These are phyloP conservation scores for Bondarzewia mesenterica DNA, from an alignment of 1,284 basidiomycete genomes.

Conservation along the genomic window DNA sequence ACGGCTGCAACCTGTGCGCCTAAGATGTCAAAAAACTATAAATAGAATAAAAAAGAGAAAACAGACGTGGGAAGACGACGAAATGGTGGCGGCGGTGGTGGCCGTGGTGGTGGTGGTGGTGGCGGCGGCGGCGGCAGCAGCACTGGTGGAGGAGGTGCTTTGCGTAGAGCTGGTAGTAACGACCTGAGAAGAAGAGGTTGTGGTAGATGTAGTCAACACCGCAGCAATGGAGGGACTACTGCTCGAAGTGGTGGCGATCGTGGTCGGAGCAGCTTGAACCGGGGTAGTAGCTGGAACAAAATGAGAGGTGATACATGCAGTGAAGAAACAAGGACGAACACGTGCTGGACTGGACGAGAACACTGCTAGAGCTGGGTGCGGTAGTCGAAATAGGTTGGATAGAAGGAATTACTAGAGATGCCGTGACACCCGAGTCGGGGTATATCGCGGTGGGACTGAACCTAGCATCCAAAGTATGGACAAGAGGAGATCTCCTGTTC, in stretches of 20 bases:
- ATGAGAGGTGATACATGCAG: not conserved
- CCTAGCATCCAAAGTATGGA: not conserved
- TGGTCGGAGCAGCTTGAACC: not conserved
- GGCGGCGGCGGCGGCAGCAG: constrained; percentile 3
- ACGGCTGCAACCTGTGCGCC: not conserved
- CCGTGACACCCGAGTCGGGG: not conserved
- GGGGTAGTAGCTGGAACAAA: not conserved
- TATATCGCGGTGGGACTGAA: not conserved
- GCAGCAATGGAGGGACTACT: not conserved
- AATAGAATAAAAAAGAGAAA: not conserved
- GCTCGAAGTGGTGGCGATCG: constrained; percentile 1
- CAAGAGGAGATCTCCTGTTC: not conserved
- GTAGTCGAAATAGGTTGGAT: not conserved
- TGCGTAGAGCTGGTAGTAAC: not conserved
- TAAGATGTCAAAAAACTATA: not conserved
- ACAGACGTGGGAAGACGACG: not conserved
- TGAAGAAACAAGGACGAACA: not conserved
- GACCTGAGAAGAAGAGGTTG: constrained; percentile 4
- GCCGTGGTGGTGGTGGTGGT: not conserved
- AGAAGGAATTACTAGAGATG: not conserved
- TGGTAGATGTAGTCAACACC: not conserved
- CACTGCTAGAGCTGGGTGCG: not conserved
- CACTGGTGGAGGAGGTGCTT: constrained; percentile 4
- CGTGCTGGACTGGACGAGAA: not conserved
- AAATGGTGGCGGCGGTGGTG: not conserved